Evolutionary conservation across 345 rosid species (phyloP).

Genomic region (Rhodamnia rubescens): DNA sequence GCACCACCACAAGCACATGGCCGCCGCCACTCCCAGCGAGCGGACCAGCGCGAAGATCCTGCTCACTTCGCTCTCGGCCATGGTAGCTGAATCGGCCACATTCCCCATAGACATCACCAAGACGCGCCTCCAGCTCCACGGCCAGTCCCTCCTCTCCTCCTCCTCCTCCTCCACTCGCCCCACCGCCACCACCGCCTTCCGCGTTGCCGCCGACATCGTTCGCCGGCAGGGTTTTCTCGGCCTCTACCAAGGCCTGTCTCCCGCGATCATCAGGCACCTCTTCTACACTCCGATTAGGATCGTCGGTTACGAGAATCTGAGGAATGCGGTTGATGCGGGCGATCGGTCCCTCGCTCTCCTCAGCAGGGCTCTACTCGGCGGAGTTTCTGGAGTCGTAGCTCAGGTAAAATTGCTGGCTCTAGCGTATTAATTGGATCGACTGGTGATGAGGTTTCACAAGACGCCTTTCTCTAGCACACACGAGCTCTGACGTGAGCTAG

Average conservation of each 20-base stretch:
- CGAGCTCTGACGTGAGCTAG: background rate
- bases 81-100: slow-evolving; percentile 70
- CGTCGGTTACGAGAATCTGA: slow-evolving; percentile 70
- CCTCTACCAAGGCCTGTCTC: slow-evolving; percentile 63
- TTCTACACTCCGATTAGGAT: slow-evolving; percentile 79
- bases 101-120: slow-evolving; percentile 83
- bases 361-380: slow-evolving; percentile 56
- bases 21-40: background rate
- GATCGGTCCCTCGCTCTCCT: slow-evolving; percentile 44
- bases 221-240: slow-evolving; percentile 43
- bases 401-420: slow-evolving; percentile 30
- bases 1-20: background rate
- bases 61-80: slow-evolving; percentile 66
- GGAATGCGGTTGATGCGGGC: slow-evolving; percentile 23
- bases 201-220: slow-evolving; percentile 40
- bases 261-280: slow-evolving; percentile 64
- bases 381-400: slow-evolving; percentile 70
- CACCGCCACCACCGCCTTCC: slow-evolving; percentile 32
- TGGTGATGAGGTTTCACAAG: background rate
- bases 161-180: slow-evolving; percentile 24
- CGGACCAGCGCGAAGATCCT: slow-evolving; percentile 24
- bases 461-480: background rate
- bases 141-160: slow-evolving; percentile 19
- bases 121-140: slow-evolving; percentile 80
- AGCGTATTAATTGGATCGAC: background rate